Base-by-base conservation (phyloP, 1,284 basidiomycete genomes). In the Golubevia pallescens region DNA sequence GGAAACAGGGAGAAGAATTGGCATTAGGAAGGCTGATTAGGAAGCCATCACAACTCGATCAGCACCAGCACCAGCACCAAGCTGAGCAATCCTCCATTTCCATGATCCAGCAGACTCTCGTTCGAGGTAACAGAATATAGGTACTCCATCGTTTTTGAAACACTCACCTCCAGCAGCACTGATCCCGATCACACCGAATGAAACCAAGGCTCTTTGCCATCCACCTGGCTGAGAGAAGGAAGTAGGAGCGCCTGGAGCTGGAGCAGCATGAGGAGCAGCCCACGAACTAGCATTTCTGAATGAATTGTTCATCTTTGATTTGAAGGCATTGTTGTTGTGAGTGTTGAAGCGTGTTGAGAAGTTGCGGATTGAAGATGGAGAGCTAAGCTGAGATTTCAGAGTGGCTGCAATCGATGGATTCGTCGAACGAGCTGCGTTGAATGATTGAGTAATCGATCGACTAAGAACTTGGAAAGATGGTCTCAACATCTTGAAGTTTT, bases 151-250 rank as follows among this genome's bases (percentile, higher is more conserved):
- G 32, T 8, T 51, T 24, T 23, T 53, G 58, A 5, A 34, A 21
- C 3, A 55, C 19, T 20, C 34, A 28, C 52, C 34, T 20, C 24
- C 34, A 20, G 38, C 34, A 54, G 34, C 21, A 21, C 42, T 51
- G 34, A 21, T 42, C 24, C 53, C 24, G 34, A 51, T 20, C 16
- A 55, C 28, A 3, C 60, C 52, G 16, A 61, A 24, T 8, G 60
- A 52, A 23, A 61, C 53, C 60, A 61, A 54, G 7, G 75, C 73
- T 13, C 75, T 67, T 8, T 71, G 65, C 81, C 80, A 82, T 61
- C 79, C 81, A 56, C 80, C 78, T 20, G 65, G 62, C 52, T 61
- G 56, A 21, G 54, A 63, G 65, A 80, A 58, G 67, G 71, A 74
- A 24, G 71, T 74, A 28, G 77, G 77, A 5, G 70, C 77, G 51